phyloP scores from a whole-genome alignment of 208 protist species.

The Wallacemonas sp. region DNA sequence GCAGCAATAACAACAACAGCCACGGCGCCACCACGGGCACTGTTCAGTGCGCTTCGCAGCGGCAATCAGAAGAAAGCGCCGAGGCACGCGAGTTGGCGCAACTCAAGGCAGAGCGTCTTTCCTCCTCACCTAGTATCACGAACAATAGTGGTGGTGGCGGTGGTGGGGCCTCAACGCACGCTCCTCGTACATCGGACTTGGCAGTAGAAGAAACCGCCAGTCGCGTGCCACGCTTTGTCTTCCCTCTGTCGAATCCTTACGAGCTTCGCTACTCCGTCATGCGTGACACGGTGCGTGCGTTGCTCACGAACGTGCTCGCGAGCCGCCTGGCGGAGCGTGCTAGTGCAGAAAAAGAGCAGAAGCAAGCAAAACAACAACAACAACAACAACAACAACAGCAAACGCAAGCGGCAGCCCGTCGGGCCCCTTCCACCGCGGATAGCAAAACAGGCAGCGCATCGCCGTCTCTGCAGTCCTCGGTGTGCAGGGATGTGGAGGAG shows the following conservation, averaged over 20 bases:
- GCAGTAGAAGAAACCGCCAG: not conserved
- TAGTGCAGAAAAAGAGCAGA: conserved; percentile 3
- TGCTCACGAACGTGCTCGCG: conserved; percentile 13
- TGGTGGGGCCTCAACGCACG: no score
- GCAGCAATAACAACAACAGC: not conserved
- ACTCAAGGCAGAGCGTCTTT: not conserved
- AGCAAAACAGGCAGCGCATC: not conserved
- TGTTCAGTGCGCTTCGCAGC: not conserved
- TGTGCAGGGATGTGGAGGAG: not conserved
- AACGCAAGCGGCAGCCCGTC: no score
- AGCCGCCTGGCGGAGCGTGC: conserved; percentile 1
- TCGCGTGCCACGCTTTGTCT: conserved; percentile 11
- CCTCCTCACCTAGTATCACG: not conserved
- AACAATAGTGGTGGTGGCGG: not conserved
- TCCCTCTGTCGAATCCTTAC: conserved; percentile 56
- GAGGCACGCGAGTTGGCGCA: conserved; percentile 1
- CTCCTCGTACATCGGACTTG: no score
- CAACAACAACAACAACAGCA: conserved; percentile 6
- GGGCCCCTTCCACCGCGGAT: no score
- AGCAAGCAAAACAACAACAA: not conserved
- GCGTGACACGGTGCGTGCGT: conserved; percentile 21
- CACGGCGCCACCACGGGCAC: not conserved
- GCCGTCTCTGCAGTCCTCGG: not conserved
- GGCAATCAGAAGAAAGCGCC: not conserved
- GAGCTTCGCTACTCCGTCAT: conserved; percentile 46